phyloP scores from a whole-genome alignment of 495 filamentous ascomycete species.

The Penicillium fimorum region DNA sequence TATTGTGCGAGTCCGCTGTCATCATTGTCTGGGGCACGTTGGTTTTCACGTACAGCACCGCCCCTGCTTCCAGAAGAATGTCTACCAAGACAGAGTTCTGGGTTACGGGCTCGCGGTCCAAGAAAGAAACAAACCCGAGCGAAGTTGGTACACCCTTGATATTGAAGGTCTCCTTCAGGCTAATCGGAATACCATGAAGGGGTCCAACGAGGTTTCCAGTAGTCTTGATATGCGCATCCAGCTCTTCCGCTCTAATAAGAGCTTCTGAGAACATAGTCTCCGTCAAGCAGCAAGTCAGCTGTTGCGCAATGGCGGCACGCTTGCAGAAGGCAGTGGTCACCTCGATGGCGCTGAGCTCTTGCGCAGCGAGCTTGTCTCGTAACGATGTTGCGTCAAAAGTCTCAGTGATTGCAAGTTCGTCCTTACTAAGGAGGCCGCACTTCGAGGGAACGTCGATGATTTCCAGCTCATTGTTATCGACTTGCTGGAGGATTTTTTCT shows the following conservation, averaged over 20 bases:
- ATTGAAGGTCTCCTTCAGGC: conserved; percentile 61
- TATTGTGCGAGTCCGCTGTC: conserved; percentile 45
- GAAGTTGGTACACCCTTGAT: conserved; percentile 45
- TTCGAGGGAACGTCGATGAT: not conserved
- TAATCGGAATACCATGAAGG: conserved; percentile 61
- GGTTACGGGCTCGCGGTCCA: conserved; percentile 41
- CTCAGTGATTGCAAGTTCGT: conserved; percentile 1
- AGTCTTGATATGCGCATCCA: conserved; percentile 37
- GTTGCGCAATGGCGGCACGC: conserved; percentile 37
- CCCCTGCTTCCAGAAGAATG: conserved; percentile 23
- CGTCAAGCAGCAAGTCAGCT: conserved; percentile 53
- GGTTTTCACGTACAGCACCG: conserved; percentile 57
- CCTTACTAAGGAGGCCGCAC: not conserved
- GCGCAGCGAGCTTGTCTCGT: conserved; percentile 15
- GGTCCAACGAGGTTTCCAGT: conserved; percentile 50
- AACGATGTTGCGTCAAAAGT: not conserved
- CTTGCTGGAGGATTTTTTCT: not conserved
- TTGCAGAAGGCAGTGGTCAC: conserved; percentile 59
- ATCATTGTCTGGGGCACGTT: conserved; percentile 51
- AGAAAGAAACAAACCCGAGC: conserved; percentile 38
- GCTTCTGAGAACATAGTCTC: conserved; percentile 42
- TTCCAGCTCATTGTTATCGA: not conserved
- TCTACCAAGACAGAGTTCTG: conserved; percentile 41
- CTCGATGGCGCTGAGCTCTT: conserved; percentile 39
- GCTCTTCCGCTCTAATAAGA: conserved; percentile 34